A percentile compares a stretch with the other conserved stretches of the same genome.
Evolutionary conservation across 495 filamentous ascomycete species (phyloP).

Genomic region (Penicillium argentinense): DNA sequence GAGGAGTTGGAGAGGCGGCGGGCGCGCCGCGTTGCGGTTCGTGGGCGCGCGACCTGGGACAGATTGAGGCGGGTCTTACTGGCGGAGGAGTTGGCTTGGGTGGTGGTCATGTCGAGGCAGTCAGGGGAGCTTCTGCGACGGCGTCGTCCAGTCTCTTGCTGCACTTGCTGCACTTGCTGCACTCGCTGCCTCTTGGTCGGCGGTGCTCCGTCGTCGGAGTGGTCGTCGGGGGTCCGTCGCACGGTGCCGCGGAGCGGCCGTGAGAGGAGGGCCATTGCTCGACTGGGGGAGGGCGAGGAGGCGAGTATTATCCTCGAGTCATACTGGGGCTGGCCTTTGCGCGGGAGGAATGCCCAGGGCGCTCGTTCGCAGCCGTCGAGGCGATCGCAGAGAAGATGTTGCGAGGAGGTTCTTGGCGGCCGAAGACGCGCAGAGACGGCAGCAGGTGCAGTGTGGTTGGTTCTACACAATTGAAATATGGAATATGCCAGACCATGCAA

Average conservation of each 20-base stretch:
- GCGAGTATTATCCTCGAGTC: background rate
- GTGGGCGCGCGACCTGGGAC: constrained; percentile 24
- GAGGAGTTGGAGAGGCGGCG: constrained; percentile 20
- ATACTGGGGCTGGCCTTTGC: constrained; percentile 7
- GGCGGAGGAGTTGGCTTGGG: constrained; percentile 13
- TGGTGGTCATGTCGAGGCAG: constrained; percentile 35
- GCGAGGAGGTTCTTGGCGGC: constrained; percentile 9
- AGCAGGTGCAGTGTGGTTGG: too few species aligned
- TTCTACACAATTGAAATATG: too few species aligned
- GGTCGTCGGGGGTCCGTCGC: constrained; percentile 30
- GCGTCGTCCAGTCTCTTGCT: constrained; percentile 20
- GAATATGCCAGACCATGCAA: too few species aligned
- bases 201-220: constrained; percentile 20
- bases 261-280: constrained; percentile 41
- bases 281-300: background rate
- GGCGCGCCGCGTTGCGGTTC: constrained; percentile 17
- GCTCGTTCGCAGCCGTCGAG: constrained; percentile 6
- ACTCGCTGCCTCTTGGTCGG: constrained; percentile 34
- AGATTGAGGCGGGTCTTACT: constrained; percentile 21
- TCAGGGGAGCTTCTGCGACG: constrained; percentile 42
- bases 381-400: background rate
- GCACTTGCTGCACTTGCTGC: constrained; percentile 24
- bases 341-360: background rate
- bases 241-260: constrained; percentile 38
- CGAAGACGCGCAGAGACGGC: too few species aligned